phyloP scores from a whole-genome alignment of 1,284 basidiomycete genomes.

The Leccinum pachyderme region DNA sequence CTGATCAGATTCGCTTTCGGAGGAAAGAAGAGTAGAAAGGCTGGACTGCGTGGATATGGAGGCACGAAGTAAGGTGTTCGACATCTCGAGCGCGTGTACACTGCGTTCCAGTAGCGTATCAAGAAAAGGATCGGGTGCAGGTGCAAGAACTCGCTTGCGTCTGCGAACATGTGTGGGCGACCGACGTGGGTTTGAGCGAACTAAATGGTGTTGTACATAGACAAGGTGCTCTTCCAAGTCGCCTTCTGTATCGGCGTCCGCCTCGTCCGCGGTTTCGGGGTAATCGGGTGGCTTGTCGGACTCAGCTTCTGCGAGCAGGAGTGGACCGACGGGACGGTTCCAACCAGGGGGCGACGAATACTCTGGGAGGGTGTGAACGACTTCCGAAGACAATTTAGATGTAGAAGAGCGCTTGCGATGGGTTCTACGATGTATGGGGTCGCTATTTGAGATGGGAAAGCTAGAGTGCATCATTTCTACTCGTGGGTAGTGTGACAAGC shows the following conservation, averaged over 20 bases:
- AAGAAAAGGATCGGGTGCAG: slow-evolving; percentile 46
- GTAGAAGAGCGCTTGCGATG: slow-evolving; percentile 58
- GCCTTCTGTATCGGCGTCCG: slow-evolving; percentile 62
- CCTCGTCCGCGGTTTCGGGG: slow-evolving; percentile 71
- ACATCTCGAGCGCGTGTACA: slow-evolving; percentile 79
- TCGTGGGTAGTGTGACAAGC: neutral
- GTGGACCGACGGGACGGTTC: slow-evolving; percentile 11
- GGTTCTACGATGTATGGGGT: slow-evolving; percentile 32
- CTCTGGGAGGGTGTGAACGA: slow-evolving; percentile 62
- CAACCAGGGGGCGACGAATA: slow-evolving; percentile 48
- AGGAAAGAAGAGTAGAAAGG: slow-evolving; percentile 47
- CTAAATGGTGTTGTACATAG: slow-evolving; percentile 32
- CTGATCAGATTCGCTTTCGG: slow-evolving; percentile 39
- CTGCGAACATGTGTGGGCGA: slow-evolving; percentile 18
- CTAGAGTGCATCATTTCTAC: slow-evolving; percentile 15
- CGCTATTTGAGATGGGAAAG: slow-evolving; percentile 12
- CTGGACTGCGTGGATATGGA: slow-evolving; percentile 68
- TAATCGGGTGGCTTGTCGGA: slow-evolving; percentile 70
- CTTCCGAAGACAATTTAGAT: slow-evolving; percentile 65
- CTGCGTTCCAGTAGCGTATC: slow-evolving; percentile 77
- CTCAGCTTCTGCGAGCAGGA: slow-evolving; percentile 30
- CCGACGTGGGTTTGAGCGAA: slow-evolving; percentile 16
- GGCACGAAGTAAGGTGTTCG: slow-evolving; percentile 70
- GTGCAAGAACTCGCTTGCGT: slow-evolving; percentile 18
- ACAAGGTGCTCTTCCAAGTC: slow-evolving; percentile 22